Base-by-base conservation (phyloP, 495 filamentous ascomycete genomes). In the Daldinia grandis region DNA sequence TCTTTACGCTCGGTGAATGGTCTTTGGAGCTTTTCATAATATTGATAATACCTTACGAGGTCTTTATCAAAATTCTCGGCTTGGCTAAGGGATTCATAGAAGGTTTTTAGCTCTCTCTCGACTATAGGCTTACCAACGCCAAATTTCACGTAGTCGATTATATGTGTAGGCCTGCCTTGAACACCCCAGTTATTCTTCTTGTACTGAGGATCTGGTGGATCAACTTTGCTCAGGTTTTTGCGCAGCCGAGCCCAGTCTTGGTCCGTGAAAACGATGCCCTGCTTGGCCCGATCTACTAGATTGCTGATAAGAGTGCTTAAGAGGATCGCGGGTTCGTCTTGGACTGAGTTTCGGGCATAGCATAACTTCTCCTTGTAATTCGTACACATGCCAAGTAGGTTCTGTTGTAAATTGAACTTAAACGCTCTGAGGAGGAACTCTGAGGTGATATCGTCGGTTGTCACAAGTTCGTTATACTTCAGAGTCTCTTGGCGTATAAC, bases 251-350 rank as follows among this genome's bases (percentile, higher is more conserved):
- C 63, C 86, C 87, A 93, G 27, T 86, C 83, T 0, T 81, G 75
- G 10, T 87, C 81, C 19, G 81, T 85, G 33, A 96, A 90, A n/a
- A 81, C 79, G 55, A 89, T 85, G 9, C 94, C 94, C 38, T 91
- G 88, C 73, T 98, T 98, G 14, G 87, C 84, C 14, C 89, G 87
- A 72, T 98, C 95, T 5, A 97, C 92, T 4, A 98, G 79, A 37
- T 90, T 82, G 49, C 93, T 91, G 8, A 97, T 87, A 0, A 98
- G 83, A 25, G 84, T 85, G 49, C 89, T 89, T 3, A 97, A 76
- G 15, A 85, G 79, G 19, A 89, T 82, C 0, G 91, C 88, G 1
- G 74, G 68, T 0, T 78, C 60, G 31, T 88, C 83, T 44, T 84
- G 73, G 12, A 95, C 88, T 5, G 79, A 83, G 55, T 89, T 85